Evolutionary conservation across 2,329 filamentous ascomycete genomes (phyloP).

Genomic region (Zymoseptoria brevis): DNA sequence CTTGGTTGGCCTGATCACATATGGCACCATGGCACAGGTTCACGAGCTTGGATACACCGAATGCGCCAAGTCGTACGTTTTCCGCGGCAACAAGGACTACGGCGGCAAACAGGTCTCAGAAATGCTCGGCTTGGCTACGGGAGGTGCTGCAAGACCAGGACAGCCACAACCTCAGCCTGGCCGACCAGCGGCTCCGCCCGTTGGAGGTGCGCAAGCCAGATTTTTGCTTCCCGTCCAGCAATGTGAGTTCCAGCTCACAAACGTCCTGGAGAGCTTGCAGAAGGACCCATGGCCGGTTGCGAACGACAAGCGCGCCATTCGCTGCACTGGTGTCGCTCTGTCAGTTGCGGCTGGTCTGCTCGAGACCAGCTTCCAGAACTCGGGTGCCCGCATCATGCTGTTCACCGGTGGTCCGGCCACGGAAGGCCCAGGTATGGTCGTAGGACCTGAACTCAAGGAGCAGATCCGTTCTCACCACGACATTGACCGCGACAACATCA

Average conservation of each 20-base stretch:
- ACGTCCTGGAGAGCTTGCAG: constrained; percentile 88
- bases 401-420: constrained; percentile 93
- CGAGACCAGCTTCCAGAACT: constrained; percentile 92
- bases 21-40: constrained; percentile 93
- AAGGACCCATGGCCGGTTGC: constrained; percentile 97
- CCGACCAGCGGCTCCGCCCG: constrained; percentile 50
- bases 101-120: constrained; percentile 98
- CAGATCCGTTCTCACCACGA: constrained; percentile 97
- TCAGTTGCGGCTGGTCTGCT: constrained; percentile 88
- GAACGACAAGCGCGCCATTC: constrained; percentile 79
- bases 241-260: constrained; percentile 95
- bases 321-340: constrained; percentile 92
- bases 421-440: constrained; percentile 93
- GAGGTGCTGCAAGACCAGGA: constrained; percentile 64
- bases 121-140: constrained; percentile 74
- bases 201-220: constrained; percentile 72
- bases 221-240: constrained; percentile 93
- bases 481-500: constrained; percentile 97
- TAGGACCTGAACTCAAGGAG: constrained; percentile 89
- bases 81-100: constrained; percentile 96
- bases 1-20: constrained; percentile 75
- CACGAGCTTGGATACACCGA: constrained; percentile 97
- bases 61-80: constrained; percentile 97
- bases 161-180: constrained; percentile 58
- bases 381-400: constrained; percentile 91